Evolutionary conservation across 495 filamentous ascomycete genomes (phyloP).

Genomic region (Bacidia gigantensis): DNA sequence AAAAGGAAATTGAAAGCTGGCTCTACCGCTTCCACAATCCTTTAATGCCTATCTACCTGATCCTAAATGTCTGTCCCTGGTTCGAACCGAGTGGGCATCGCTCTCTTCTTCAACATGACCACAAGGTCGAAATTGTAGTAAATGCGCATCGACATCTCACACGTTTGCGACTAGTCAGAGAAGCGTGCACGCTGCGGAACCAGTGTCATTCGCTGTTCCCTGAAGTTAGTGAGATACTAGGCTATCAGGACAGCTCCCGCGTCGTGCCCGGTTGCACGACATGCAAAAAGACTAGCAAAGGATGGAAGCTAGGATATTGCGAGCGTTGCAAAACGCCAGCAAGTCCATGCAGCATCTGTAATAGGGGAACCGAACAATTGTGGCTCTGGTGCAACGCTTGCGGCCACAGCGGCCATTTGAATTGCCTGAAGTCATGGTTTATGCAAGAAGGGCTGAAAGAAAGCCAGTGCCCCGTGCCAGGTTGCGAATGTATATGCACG

Average conservation of each 20-base stretch:
- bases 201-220: slow-evolving; percentile 45
- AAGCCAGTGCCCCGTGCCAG: background rate
- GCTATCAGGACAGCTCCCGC: slow-evolving; percentile 22
- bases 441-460: background rate
- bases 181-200: slow-evolving; percentile 56
- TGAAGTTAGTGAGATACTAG: slow-evolving; percentile 42
- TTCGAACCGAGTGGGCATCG: background rate
- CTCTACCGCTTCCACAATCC: background rate
- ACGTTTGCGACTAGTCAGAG: slow-evolving; percentile 47
- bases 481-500: background rate
- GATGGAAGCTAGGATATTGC: slow-evolving; percentile 34
- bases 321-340: slow-evolving; percentile 31
- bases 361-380: slow-evolving; percentile 27
- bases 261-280: slow-evolving; percentile 34
- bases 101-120: background rate
- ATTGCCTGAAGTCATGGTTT: slow-evolving; percentile 54
- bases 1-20: background rate
- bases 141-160: slow-evolving; percentile 51
- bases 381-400: slow-evolving; percentile 67
- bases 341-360: slow-evolving; percentile 21
- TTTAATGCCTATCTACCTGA: background rate
- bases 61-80: slow-evolving; percentile 11
- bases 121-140: background rate
- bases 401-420: slow-evolving; percentile 59
- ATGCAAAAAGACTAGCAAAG: slow-evolving; percentile 39